Evolutionary conservation across 805 yeast genomes (phyloP), one percentile per base, ranked within the genome.

Genomic region (Yamadazyma scolyti): DNA sequence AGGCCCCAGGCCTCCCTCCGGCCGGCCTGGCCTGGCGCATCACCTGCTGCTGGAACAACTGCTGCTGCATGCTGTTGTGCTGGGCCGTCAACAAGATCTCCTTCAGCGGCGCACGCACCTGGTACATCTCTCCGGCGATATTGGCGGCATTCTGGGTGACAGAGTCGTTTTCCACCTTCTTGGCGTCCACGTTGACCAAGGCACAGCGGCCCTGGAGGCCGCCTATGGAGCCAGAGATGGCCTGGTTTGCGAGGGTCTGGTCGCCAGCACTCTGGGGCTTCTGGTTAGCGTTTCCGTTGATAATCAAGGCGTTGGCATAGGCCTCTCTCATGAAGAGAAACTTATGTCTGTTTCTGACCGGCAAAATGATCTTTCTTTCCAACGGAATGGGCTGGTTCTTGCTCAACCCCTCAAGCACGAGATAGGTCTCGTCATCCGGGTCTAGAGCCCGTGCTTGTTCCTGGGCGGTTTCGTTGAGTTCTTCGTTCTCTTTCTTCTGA

Each of bases 371-470:
- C 32, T 78, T 77, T 20, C 86, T 58, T 50, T 88, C 97, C 36
- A 93, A 60, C 2, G 98, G 98, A 42, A 81, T 66, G 2, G 96
- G 89, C 36, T 76, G 71, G 20, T 89, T 80, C 44, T 84, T 71
- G 9, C 83, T 72, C 13, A 90, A 87, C 14, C 97, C 97, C 41
- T 85, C 88, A 50, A 93, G 62, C 3, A 93, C 97, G 42, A 82
- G 84, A 28, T 84, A 87, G 2, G 96, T 86, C 48, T 93, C 98
- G 50, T 88, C 95, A 51, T 89, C 96, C 6, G 94, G 90, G 43
- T 84, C 87, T 20, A 82, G 60, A 3, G 77, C 75, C 57, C 50
- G 72, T 43, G 46, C 47, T 11, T 25, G 7, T 23, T 37, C 37
- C 12, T 48, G 52, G 16, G 39, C 42, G 9, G 39, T 46, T 10